Evolutionary conservation across 306 rosid genomes (phyloP).

Genomic region (Vigna mungo): DNA sequence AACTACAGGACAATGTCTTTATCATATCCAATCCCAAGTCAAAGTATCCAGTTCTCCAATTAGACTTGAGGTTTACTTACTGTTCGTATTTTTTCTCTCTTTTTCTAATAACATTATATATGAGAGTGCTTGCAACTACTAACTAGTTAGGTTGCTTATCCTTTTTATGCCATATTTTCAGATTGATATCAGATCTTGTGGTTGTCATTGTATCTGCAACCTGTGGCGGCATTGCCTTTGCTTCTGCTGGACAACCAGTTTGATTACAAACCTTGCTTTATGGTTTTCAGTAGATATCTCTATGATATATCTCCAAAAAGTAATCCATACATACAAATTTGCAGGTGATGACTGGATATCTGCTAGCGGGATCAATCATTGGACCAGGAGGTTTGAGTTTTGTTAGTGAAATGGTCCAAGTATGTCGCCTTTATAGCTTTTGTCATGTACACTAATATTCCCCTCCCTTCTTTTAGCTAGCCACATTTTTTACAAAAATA

Average conservation of each 20-base stretch:
- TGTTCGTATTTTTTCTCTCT: constrained; percentile 13
- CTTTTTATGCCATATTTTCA: constrained; percentile 52
- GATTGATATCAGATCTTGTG: constrained; percentile 94
- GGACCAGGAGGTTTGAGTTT: constrained; percentile 97
- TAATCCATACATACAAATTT: constrained; percentile 43
- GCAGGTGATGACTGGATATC: constrained; percentile 92
- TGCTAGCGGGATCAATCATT: constrained; percentile 87
- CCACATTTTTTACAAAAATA: constrained; percentile 18
- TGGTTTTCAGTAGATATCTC: constrained; percentile 31
- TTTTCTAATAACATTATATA: constrained; percentile 27
- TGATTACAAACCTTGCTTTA: constrained; percentile 49
- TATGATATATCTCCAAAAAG: constrained; percentile 19
- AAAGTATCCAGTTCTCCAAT: constrained; percentile 90
- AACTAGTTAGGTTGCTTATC: constrained; percentile 44
- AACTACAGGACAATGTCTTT: constrained; percentile 87
- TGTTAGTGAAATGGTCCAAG: constrained; percentile 99
- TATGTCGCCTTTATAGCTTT: constrained; percentile 56
- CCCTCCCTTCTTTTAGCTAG: constrained; percentile 15
- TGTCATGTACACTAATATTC: neutral
- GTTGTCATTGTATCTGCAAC: constrained; percentile 98
- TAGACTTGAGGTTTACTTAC: constrained; percentile 78
- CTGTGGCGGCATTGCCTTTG: constrained; percentile 98
- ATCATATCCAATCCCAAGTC: constrained; percentile 90
- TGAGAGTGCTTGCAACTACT: constrained; percentile 42
- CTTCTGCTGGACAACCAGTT: constrained; percentile 99